phyloP scores from a whole-genome alignment of 805 yeast genomes.

The Grigorovia yakushimaensis region DNA sequence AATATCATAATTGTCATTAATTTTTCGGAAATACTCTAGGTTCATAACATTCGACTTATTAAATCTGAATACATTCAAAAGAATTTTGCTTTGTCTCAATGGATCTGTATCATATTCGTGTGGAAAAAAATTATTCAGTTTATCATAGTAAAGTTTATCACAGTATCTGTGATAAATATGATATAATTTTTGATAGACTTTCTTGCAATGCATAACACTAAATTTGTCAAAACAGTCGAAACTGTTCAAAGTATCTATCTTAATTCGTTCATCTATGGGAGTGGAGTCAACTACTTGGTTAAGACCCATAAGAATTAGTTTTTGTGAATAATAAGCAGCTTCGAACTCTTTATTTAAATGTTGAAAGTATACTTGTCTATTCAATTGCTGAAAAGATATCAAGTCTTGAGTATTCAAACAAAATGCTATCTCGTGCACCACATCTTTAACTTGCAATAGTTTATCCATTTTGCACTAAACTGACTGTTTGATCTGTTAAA shows the following conservation, averaged over 20 bases:
- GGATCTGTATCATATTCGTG: constrained; percentile 19
- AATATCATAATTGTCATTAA: constrained; percentile 15
- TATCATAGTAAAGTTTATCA: constrained; percentile 16
- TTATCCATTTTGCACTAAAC: constrained; percentile 13
- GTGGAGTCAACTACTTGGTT: neutral
- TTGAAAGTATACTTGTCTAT: constrained; percentile 13
- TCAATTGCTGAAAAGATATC: constrained; percentile 16
- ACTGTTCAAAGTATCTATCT: constrained; percentile 8
- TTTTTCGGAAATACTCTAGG: constrained; percentile 10
- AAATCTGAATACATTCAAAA: constrained; percentile 14
- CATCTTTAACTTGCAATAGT: constrained; percentile 17
- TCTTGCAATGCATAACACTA: constrained; percentile 8
- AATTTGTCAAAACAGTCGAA: constrained; percentile 15
- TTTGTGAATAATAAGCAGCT: constrained; percentile 11
- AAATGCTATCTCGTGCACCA: constrained; percentile 18
- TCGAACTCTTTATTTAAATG: constrained; percentile 13
- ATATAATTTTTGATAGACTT: constrained; percentile 11
- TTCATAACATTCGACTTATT: constrained; percentile 17
- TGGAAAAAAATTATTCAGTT: constrained; percentile 20
- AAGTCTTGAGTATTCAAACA: constrained; percentile 19
- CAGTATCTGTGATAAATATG: constrained; percentile 15
- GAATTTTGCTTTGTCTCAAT: constrained; percentile 17
- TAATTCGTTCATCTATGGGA: neutral
- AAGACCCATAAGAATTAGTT: constrained; percentile 17
- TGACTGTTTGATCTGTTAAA: neutral